Evolutionary conservation across 1,284 basidiomycete species (phyloP).

Genomic region (Microbotryomycetes sp.): DNA sequence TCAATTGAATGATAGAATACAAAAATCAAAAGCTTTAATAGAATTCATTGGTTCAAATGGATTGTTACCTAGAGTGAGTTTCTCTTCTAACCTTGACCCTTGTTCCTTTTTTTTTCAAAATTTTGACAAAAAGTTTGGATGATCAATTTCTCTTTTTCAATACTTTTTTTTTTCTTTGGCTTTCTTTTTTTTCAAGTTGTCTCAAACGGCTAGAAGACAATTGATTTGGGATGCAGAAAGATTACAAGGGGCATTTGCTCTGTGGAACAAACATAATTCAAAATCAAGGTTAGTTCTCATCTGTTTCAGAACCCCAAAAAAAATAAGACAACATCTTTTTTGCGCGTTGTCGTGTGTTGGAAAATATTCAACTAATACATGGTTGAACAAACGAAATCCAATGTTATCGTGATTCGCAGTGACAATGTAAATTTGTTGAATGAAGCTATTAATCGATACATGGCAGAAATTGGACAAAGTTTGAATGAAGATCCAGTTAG

Average conservation of each 20-base stretch:
- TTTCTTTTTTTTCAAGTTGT: constrained; percentile 53
- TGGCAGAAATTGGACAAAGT: constrained; percentile 46
- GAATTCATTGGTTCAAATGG: constrained; percentile 80
- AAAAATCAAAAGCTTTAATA: constrained; percentile 72
- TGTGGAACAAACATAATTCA: constrained; percentile 79
- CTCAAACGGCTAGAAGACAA: constrained; percentile 65
- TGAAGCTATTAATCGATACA: constrained; percentile 56
- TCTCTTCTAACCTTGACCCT: neutral
- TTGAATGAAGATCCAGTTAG: constrained; percentile 69
- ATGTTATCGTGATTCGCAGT: neutral
- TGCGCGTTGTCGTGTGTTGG: too few species aligned
- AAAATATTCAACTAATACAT: too few species aligned
- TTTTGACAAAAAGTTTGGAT: neutral
- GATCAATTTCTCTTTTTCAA: neutral
- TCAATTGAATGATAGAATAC: constrained; percentile 69
- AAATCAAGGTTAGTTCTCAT: constrained; percentile 42
- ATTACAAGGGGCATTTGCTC: constrained; percentile 67
- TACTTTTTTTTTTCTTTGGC: too few species aligned
- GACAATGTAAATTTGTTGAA: constrained; percentile 41
- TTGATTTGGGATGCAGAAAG: constrained; percentile 85
- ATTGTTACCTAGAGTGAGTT: constrained; percentile 60
- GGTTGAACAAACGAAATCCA: too few species aligned
- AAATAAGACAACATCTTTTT: constrained; percentile 9
- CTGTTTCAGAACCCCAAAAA: constrained; percentile 14
- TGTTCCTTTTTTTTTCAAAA: neutral